Percentiles rank a stretch among this genome's conserved stretches.
phyloP scores from a whole-genome alignment of 2,329 filamentous ascomycete species.

The Leptosphaerulina australis region DNA sequence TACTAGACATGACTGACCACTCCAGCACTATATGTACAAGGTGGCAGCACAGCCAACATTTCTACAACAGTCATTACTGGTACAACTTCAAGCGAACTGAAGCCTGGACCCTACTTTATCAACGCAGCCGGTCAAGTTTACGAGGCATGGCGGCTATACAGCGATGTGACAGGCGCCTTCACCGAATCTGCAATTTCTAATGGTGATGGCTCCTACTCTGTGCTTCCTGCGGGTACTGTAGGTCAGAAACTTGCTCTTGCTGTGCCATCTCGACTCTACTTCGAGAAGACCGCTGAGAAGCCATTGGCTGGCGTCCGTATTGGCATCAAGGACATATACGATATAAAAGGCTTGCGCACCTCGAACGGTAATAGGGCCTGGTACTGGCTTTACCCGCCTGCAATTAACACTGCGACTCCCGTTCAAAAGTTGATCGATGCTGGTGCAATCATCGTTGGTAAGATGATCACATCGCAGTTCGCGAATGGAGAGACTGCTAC shows the following conservation, averaged over 20 bases:
- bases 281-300: constrained; percentile 58
- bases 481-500: constrained; percentile 56
- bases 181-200: constrained; percentile 54
- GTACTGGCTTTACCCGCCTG: constrained; percentile 58
- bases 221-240: constrained; percentile 47
- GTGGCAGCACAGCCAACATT: constrained; percentile 25
- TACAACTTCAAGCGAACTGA: constrained; percentile 35
- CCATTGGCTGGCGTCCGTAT: constrained; percentile 66
- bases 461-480: constrained; percentile 55
- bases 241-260: constrained; percentile 49
- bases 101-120: constrained; percentile 59
- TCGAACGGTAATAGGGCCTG: constrained; percentile 65
- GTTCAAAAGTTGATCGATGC: constrained; percentile 64
- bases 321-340: constrained; percentile 68
- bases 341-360: constrained; percentile 63
- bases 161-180: constrained; percentile 58
- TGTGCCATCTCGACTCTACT: constrained; percentile 68
- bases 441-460: constrained; percentile 60
- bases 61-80: constrained; percentile 26
- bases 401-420: constrained; percentile 55
- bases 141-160: constrained; percentile 58
- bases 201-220: constrained; percentile 50
- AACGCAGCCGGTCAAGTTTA: constrained; percentile 54
- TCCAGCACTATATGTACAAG: constrained; percentile 33
- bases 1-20: not conserved